Percentiles rank a stretch among this genome's conserved stretches.
Evolutionary conservation across 2,329 filamentous ascomycete species (phyloP).

Genomic region (Penicillium janthinellum): DNA sequence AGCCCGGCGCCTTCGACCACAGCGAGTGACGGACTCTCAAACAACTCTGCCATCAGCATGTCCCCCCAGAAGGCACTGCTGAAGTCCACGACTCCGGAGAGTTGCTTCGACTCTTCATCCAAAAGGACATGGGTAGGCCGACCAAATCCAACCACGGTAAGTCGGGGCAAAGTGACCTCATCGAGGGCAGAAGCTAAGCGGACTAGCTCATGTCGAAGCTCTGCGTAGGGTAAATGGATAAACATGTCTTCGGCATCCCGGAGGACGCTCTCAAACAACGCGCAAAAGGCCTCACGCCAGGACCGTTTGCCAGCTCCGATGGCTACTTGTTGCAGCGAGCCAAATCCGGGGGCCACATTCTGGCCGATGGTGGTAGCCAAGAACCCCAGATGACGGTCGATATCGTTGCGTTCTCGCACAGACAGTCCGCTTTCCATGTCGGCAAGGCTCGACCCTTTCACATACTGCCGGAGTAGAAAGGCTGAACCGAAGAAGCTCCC

Average conservation of each 20-base stretch:
- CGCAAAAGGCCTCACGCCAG: constrained; percentile 57
- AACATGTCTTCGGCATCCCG: constrained; percentile 62
- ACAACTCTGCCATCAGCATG: constrained; percentile 55
- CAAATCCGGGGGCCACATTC: constrained; percentile 53
- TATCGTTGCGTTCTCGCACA: constrained; percentile 30
- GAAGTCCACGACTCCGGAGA: constrained; percentile 57
- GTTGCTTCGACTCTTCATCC: constrained; percentile 49
- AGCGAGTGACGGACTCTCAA: constrained; percentile 41
- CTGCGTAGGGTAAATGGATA: constrained; percentile 58
- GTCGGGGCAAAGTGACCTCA: constrained; percentile 52
- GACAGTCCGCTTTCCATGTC: constrained; percentile 36
- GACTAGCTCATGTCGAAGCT: constrained; percentile 54
- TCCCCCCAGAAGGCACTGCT: constrained; percentile 60
- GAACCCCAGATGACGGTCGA: constrained; percentile 41
- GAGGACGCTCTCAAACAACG: constrained; percentile 55
- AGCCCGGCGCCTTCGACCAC: constrained; percentile 41
- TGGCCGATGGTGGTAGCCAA: constrained; percentile 47
- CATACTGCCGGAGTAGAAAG: constrained; percentile 43
- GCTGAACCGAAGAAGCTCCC: constrained; percentile 31
- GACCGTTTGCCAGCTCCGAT: constrained; percentile 49
- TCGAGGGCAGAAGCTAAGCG: constrained; percentile 51
- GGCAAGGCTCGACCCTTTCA: constrained; percentile 37
- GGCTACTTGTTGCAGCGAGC: constrained; percentile 52
- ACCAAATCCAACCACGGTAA: constrained; percentile 55
- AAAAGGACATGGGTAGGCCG: constrained; percentile 55